A percentile compares a stretch with the other conserved stretches of the same genome.
These are phyloP conservation scores for Tuber brumale DNA, from an alignment of 495 filamentous ascomycete species.

Conservation along the genomic window DNA sequence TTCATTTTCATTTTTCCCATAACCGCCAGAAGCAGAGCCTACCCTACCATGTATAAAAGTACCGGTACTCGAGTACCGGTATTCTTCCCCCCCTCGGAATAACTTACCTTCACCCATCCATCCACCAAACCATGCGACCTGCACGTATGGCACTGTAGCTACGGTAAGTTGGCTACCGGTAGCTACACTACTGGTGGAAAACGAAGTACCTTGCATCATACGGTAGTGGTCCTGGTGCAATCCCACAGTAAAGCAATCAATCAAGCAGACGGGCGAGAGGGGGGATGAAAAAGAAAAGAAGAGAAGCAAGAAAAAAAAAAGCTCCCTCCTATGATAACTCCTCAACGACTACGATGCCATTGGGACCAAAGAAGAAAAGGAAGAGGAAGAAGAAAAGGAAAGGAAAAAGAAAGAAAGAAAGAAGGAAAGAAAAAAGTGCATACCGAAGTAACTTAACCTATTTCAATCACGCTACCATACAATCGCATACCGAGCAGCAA, in stretches of 20 bases:
- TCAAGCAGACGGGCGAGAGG: not conserved
- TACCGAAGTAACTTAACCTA: not conserved
- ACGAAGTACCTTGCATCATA: not conserved
- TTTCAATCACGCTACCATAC: not conserved
- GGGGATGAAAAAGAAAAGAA: not conserved
- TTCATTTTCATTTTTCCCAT: not conserved
- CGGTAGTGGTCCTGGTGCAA: not conserved
- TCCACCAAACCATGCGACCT: not conserved
- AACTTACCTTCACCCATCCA: not conserved
- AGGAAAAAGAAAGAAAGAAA: not conserved
- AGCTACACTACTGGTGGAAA: not conserved
- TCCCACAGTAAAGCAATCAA: not conserved
- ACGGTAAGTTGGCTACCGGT: not conserved
- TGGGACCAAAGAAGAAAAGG: not conserved
- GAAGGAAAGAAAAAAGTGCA: not conserved
- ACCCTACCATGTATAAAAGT: not conserved
- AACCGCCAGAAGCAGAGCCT: not conserved
- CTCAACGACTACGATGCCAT: not conserved
- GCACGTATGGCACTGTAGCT: not conserved
- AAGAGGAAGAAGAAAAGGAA: not conserved
- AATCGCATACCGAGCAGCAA: not conserved
- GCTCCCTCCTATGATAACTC: not conserved
- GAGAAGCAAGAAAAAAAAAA: not conserved
- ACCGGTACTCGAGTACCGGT: not conserved
- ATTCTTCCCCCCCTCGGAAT: conserved; percentile 2